phyloP scores from a whole-genome alignment of 331 rosid species.

The Prunus yedoensis region DNA sequence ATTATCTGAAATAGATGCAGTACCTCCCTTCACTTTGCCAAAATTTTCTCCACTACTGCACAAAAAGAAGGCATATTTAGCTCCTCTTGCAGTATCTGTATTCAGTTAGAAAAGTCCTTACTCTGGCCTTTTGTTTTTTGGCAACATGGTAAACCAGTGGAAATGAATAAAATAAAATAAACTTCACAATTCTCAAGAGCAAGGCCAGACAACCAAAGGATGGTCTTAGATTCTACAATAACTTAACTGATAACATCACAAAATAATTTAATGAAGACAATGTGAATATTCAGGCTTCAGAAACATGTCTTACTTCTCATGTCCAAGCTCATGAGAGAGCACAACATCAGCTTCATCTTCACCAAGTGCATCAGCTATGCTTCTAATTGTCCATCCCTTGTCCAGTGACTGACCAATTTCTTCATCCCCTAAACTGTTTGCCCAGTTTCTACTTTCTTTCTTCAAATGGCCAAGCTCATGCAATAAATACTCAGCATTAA shows the following conservation, averaged over 20 bases:
- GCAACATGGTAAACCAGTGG: not conserved
- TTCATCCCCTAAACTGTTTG: constrained; percentile 35
- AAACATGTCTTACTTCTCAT: constrained; percentile 49
- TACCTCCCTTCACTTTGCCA: constrained; percentile 31
- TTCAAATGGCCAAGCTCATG: constrained; percentile 71
- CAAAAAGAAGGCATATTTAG: constrained; percentile 9
- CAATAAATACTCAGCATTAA: constrained; percentile 80
- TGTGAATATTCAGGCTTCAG: constrained; percentile 13
- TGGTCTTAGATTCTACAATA: constrained; percentile 18
- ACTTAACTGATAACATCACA: constrained; percentile 1
- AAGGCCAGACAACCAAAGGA: not conserved
- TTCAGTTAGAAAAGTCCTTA: not conserved
- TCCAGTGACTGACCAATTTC: constrained; percentile 49
- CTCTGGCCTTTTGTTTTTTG: not conserved
- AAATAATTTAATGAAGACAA: constrained; percentile 1
- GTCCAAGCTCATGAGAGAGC: constrained; percentile 55
- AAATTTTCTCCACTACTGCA: constrained; percentile 40
- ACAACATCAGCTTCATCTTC: constrained; percentile 94
- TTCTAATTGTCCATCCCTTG: constrained; percentile 52
- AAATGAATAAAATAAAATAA: not conserved
- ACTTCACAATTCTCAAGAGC: not conserved
- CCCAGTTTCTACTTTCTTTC: constrained; percentile 55
- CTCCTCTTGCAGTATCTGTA: constrained; percentile 18
- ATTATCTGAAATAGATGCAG: constrained; percentile 41
- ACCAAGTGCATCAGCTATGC: constrained; percentile 96